Conservation (phyloP, 2,329 filamentous ascomycete species). For the Pseudonectria buxi region DNA sequence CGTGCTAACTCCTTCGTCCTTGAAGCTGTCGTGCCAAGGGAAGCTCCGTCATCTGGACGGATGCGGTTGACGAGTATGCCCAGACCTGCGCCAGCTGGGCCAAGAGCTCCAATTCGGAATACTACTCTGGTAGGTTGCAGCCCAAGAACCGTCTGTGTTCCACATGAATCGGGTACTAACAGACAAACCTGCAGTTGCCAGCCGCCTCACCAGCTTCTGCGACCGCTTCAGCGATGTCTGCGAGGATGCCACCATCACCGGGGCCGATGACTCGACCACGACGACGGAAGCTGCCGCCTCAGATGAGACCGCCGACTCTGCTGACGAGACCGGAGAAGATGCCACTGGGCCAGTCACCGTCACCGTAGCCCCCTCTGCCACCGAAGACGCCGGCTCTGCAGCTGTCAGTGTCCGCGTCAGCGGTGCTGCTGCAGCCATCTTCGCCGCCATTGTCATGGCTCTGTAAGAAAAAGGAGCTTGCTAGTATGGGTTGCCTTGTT, state of each 20-base stretch:
- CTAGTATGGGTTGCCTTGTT: background rate
- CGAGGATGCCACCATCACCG: slow-evolving; percentile 4
- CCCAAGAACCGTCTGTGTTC: background rate
- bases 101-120: slow-evolving; percentile 18
- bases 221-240: slow-evolving; percentile 24
- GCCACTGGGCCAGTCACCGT: slow-evolving; percentile 12
- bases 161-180: slow-evolving; percentile 7
- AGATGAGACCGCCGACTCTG: background rate
- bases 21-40: slow-evolving; percentile 17
- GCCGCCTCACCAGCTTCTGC: slow-evolving; percentile 24
- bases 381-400: slow-evolving; percentile 9
- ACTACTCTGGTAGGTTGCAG: slow-evolving; percentile 17
- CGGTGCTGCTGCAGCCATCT: slow-evolving; percentile 16
- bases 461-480: slow-evolving; percentile 11
- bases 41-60: slow-evolving; percentile 20
- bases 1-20: slow-evolving; percentile 8
- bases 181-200: slow-evolving; percentile 17
- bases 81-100: slow-evolving; percentile 26
- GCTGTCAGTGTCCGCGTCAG: slow-evolving; percentile 14
- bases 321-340: background rate
- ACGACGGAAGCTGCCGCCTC: slow-evolving; percentile 6
- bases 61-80: slow-evolving; percentile 24
- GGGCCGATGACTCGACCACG: slow-evolving; percentile 7
- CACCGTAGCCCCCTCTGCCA: slow-evolving; percentile 11
- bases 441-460: slow-evolving; percentile 15